Conservation (phyloP, 2,329 filamentous ascomycete genomes). For the Aspergillus brunneoviolaceus region DNA sequence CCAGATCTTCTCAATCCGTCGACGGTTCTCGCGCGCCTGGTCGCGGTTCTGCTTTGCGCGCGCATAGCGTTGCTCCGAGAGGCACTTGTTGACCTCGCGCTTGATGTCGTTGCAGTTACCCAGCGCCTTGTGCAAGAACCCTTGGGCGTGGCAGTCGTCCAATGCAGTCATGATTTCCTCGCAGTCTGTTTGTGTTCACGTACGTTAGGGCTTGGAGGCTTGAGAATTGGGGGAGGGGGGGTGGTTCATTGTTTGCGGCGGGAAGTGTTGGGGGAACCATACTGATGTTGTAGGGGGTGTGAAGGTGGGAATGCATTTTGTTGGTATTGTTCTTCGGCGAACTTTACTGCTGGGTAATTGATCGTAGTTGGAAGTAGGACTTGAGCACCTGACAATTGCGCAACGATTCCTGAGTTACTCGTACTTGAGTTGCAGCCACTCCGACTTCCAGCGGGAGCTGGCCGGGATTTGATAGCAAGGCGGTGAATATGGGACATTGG, state of each 20-base stretch:
- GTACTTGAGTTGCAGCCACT: background rate
- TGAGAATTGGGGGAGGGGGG: background rate
- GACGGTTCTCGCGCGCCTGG: conserved; percentile 66
- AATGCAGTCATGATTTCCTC: conserved; percentile 91
- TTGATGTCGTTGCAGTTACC: conserved; percentile 91
- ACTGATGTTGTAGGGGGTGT: conserved; percentile 91
- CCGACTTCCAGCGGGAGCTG: background rate
- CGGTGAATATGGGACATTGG: conserved; percentile 19
- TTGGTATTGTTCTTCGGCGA: conserved; percentile 3
- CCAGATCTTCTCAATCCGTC: conserved; percentile 75
- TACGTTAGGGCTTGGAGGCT: background rate
- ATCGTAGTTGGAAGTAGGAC: background rate
- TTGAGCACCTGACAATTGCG: background rate
- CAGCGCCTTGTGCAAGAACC: conserved; percentile 87
- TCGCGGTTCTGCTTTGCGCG: conserved; percentile 75
- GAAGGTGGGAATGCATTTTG: conserved; percentile 94
- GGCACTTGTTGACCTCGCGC: conserved; percentile 76
- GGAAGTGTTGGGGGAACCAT: conserved; percentile 26
- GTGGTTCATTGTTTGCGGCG: background rate
- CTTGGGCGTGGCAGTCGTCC: conserved; percentile 89
- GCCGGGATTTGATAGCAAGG: conserved; percentile 15
- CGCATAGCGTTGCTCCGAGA: conserved; percentile 76
- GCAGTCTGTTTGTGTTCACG: conserved; percentile 63
- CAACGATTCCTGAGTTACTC: too few species aligned
- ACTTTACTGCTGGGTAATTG: background rate